phyloP scores from a whole-genome alignment of 2,329 filamentous ascomycete genomes.

The Fusarium abutilonis region DNA sequence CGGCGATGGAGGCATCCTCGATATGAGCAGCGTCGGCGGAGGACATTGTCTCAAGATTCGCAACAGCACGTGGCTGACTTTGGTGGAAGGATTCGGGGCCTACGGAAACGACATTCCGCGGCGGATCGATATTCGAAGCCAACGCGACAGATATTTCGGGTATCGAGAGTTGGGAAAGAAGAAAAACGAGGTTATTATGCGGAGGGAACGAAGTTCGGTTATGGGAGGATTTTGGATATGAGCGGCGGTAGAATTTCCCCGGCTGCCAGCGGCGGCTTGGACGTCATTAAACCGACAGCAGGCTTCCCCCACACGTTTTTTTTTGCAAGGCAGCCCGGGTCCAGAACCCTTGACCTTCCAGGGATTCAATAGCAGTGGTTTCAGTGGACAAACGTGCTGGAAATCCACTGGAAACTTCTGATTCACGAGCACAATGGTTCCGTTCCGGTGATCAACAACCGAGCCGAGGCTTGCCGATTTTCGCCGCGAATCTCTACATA shows the following conservation, averaged over 20 bases:
- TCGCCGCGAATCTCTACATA: conserved; percentile 35
- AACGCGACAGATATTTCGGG: conserved; percentile 6
- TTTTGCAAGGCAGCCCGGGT: conserved; percentile 22
- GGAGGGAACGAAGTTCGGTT: conserved; percentile 25
- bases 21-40: conserved; percentile 62
- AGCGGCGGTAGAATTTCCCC: conserved; percentile 44
- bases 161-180: conserved; percentile 8
- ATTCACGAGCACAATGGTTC: conserved; percentile 4
- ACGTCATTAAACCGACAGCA: conserved; percentile 45
- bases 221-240: conserved; percentile 40
- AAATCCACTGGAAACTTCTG: conserved; percentile 24
- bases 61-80: conserved; percentile 42
- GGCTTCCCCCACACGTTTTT: conserved; percentile 24
- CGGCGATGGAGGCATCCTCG: conserved; percentile 69
- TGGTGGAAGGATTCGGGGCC: conserved; percentile 25
- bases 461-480: conserved; percentile 47
- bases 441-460: conserved; percentile 41
- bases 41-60: conserved; percentile 58
- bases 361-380: conserved; percentile 11
- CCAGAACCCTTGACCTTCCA: conserved; percentile 18
- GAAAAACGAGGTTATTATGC: conserved; percentile 12
- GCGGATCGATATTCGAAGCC: conserved; percentile 13
- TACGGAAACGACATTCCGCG: conserved; percentile 44
- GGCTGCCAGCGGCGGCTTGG: conserved; percentile 41
- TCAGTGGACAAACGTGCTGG: conserved; percentile 28